Base-by-base conservation (phyloP, 2,329 filamentous ascomycete species). In the Lizonia empirigonia region DNA sequence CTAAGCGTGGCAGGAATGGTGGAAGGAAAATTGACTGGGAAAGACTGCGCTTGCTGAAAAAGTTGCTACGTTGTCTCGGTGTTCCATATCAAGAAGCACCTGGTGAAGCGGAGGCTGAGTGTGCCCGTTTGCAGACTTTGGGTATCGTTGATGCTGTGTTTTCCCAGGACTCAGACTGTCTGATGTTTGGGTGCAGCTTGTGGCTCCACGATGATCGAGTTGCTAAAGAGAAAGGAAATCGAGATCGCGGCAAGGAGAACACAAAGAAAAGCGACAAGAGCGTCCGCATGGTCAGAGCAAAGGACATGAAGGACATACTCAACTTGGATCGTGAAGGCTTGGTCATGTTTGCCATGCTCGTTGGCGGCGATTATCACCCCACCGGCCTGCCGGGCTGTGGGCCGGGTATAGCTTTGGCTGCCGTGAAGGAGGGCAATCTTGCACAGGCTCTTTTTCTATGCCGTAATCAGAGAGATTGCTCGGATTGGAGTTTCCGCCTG, bases 61-160 rank as follows among this genome's bases (percentile, higher is more conserved):
- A 76, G 39, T 53, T 67, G 38, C 68, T 81, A 0, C 61, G 69
- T 8, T 63, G 65, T 12, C 63, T 80, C 2, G 63, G 70, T 4
- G 68, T 80, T 2, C 76, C 77, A 0, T 72, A 74, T 35, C 75
- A 78, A 44, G 64, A 71, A 32, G 78, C 78, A 0, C 77, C 76
- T 1, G 77, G 73, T 2, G 78, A 81, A 56, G 77, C 77, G 0
- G 78, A 78, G 49, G 77, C 76, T 2, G 78, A 81, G 56, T 80
- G 79, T 49, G 77, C 74, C 1, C 63, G 64, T n/a, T 59, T 81
- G 7, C 75, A 80, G 44, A 53, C 64, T 16, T 52, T 74, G 1
- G 76, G 74, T 0, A 50, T 80, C 9, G 77, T 81, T 0, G 79
- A 81, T 54, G 78, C 77, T 6, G 77, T 80, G 1, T 80, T 75